These are phyloP conservation scores for Hymenoscyphus fraxineus DNA, from an alignment of 2,329 filamentous ascomycete genomes.

Conservation along the genomic window DNA sequence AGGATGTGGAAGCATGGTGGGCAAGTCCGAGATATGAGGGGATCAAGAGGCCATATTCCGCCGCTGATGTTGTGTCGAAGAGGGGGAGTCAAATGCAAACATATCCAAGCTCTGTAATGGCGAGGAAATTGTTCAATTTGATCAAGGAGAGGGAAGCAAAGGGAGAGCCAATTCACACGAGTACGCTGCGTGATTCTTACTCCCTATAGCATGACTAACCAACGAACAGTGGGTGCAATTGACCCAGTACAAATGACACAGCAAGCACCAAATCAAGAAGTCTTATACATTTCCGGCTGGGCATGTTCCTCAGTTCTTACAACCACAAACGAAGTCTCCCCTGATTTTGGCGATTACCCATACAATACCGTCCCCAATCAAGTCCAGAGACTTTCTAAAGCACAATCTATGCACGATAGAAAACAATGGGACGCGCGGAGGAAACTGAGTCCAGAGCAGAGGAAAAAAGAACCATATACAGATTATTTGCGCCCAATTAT, in stretches of 20 bases:
- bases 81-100: slow-evolving; percentile 80
- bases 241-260: slow-evolving; percentile 99
- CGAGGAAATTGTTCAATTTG: slow-evolving; percentile 87
- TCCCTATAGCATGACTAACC: slow-evolving; percentile 16
- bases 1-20: slow-evolving; percentile 91
- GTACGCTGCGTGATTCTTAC: slow-evolving; percentile 47
- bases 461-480: slow-evolving; percentile 72
- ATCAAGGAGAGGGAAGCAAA: slow-evolving; percentile 72
- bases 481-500: slow-evolving; percentile 95
- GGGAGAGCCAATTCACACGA: slow-evolving; percentile 89
- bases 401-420: slow-evolving; percentile 93
- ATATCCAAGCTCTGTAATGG: slow-evolving; percentile 93
- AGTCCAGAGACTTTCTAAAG: slow-evolving; percentile 92
- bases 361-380: slow-evolving; percentile 99
- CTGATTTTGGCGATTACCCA: slow-evolving; percentile 97
- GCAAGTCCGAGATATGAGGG: slow-evolving; percentile 75
- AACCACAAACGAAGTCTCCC: slow-evolving; percentile 92
- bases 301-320: slow-evolving; percentile 93
- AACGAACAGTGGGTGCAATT: slow-evolving; percentile 77
- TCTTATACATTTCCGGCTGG: slow-evolving; percentile 95
- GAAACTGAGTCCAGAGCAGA: slow-evolving; percentile 70
- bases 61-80: slow-evolving; percentile 90
- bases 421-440: slow-evolving; percentile 87
- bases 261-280: slow-evolving; percentile 91
- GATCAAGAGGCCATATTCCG: slow-evolving; percentile 88